Percentiles rank a stretch among this genome's conserved stretches.
phyloP scores from a whole-genome alignment of 192 early-diverging fungal genomes.

The Rhizophlyctis rosea region DNA sequence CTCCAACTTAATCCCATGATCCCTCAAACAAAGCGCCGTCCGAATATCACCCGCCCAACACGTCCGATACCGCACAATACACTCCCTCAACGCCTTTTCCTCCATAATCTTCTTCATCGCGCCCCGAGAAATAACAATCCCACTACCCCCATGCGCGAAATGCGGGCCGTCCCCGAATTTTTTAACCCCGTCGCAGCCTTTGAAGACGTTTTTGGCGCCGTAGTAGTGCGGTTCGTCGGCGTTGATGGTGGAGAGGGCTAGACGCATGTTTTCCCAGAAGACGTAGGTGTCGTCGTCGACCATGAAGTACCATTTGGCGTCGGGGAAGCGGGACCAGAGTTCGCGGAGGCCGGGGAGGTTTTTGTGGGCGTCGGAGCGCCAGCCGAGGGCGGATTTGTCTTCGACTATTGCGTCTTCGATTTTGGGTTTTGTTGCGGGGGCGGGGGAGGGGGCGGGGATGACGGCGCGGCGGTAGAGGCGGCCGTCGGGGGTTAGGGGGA shows the following conservation, averaged over 20 bases:
- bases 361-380: conserved; percentile 55
- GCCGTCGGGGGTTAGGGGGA: neutral
- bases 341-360: conserved; percentile 52
- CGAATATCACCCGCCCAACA: conserved; percentile 65
- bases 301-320: conserved; percentile 63
- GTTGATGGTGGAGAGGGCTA: conserved; percentile 29
- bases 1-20: conserved; percentile 40
- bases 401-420: conserved; percentile 31
- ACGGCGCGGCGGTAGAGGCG: conserved; percentile 10
- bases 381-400: conserved; percentile 42
- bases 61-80: conserved; percentile 40
- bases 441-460: too few species aligned
- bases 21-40: conserved; percentile 51
- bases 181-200: conserved; percentile 52
- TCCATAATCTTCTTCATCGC: conserved; percentile 40
- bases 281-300: conserved; percentile 65
- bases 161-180: conserved; percentile 39
- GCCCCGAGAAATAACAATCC: conserved; percentile 49
- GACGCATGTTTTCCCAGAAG: conserved; percentile 48
- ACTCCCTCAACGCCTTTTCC: conserved; percentile 33
- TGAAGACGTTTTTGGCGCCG: conserved; percentile 40
- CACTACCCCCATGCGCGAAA: conserved; percentile 60
- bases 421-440: too few species aligned
- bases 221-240: conserved; percentile 38
- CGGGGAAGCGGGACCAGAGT: conserved; percentile 44